phyloP scores from a whole-genome alignment of 371 early-diverging fungal species.

The Mucor indicus region DNA sequence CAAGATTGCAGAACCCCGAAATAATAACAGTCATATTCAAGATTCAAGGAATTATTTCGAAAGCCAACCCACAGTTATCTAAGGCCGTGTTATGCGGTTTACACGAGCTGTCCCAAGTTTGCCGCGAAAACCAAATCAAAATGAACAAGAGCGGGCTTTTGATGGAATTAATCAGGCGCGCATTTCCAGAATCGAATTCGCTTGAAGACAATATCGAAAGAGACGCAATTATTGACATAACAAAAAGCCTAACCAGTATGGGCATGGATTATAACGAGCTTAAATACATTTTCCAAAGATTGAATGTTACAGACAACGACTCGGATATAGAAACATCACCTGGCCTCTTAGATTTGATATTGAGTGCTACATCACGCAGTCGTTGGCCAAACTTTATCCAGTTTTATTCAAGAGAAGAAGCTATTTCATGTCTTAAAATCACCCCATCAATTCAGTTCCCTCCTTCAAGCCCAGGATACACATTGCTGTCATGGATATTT shows the following conservation, averaged over 20 bases:
- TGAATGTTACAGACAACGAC: conserved; percentile 21
- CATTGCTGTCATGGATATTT: conserved; percentile 64
- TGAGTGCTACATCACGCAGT: conserved; percentile 59
- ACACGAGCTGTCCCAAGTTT: conserved; percentile 48
- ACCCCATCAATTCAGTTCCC: conserved; percentile 45
- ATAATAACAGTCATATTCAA: conserved; percentile 52
- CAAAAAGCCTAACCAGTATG: conserved; percentile 61
- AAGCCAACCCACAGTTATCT: conserved; percentile 35
- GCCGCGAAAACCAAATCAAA: conserved; percentile 61
- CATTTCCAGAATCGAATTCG: conserved; percentile 8
- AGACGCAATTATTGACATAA: conserved; percentile 43
- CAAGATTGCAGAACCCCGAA: too few species aligned
- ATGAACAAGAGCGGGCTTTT: conserved; percentile 62
- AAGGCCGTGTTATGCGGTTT: conserved; percentile 48
- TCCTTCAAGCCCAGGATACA: conserved; percentile 57
- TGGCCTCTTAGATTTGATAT: conserved; percentile 50
- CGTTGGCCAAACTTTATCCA: conserved; percentile 71
- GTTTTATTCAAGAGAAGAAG: conserved; percentile 44
- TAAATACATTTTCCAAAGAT: conserved; percentile 55
- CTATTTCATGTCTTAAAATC: conserved; percentile 45
- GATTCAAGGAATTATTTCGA: conserved; percentile 41
- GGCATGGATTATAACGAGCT: conserved; percentile 60
- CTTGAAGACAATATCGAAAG: conserved; percentile 15
- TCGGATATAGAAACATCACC: conserved; percentile 2
- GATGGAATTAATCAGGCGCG: conserved; percentile 45